These are phyloP conservation scores for Plasmodiophora brassicae DNA, from an alignment of 208 protist genomes.

Conservation along the genomic window DNA sequence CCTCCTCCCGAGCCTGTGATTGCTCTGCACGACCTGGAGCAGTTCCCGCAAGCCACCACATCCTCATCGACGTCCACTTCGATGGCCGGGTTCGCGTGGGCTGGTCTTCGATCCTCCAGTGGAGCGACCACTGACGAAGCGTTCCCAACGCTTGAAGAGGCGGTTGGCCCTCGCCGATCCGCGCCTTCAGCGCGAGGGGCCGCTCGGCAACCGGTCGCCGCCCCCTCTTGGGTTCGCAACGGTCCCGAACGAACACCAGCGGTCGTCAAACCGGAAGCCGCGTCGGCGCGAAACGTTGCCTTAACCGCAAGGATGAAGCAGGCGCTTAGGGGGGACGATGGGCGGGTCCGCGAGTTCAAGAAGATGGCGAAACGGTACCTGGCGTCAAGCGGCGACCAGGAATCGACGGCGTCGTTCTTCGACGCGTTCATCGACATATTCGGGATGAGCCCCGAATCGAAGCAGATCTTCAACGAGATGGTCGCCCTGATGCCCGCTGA, in stretches of 20 bases:
- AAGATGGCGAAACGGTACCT: too few relatives aligned
- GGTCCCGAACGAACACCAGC: neutral
- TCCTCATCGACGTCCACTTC: neutral
- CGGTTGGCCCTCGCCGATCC: neutral
- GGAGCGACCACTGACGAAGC: neutral
- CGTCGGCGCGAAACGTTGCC: too few relatives aligned
- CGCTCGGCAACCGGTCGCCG: neutral
- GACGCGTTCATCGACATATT: too few relatives aligned
- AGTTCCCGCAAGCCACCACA: neutral
- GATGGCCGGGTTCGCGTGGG: neutral
- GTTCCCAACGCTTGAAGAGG: neutral
- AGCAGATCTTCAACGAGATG: too few relatives aligned
- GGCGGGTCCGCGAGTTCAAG: too few relatives aligned
- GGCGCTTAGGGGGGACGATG: too few relatives aligned
- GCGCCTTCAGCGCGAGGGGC: neutral
- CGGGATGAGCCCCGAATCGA: too few relatives aligned
- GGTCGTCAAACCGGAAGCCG: too few relatives aligned
- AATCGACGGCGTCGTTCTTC: too few relatives aligned
- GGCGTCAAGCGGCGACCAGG: too few relatives aligned
- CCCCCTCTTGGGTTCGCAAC: neutral
- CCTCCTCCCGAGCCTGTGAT: neutral
- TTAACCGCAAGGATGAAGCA: too few relatives aligned
- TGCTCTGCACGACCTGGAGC: neutral
- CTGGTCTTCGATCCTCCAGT: neutral
- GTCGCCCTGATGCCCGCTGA: too few relatives aligned